Conservation (phyloP, 306 rosid genomes). For the Medicago arabica region DNA sequence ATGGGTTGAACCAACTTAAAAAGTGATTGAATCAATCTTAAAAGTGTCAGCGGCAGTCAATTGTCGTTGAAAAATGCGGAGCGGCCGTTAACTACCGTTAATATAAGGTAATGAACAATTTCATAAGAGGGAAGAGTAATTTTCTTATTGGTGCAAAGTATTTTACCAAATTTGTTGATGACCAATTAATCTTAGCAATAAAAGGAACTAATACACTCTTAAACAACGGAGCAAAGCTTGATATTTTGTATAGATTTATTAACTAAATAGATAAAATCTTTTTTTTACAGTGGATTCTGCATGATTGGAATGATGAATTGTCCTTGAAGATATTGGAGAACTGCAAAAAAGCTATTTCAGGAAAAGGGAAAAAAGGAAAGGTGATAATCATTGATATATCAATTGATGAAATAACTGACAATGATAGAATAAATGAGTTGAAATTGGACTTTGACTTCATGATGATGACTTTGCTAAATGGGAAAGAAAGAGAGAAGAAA, state of each 20-base stretch:
- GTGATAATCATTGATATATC: slow-evolving; percentile 61
- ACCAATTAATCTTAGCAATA: no score
- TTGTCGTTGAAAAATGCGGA: no score
- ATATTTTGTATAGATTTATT: no score
- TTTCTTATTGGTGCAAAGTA: no score
- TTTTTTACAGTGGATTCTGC: slow-evolving; percentile 46
- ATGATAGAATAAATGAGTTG: slow-evolving; percentile 31
- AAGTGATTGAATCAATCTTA: no score
- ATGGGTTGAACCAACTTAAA: no score
- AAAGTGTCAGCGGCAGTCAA: no score
- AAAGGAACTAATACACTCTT: not conserved
- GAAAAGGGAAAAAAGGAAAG: slow-evolving; percentile 48
- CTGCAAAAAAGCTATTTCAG: slow-evolving; percentile 53
- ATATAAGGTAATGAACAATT: no score
- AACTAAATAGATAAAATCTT: not conserved
- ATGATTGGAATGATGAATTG: slow-evolving; percentile 48
- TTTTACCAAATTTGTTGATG: no score
- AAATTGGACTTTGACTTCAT: slow-evolving; percentile 49
- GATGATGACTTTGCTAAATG: slow-evolving; percentile 51
- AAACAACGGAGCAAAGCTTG: no score
- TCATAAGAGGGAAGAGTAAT: no score
- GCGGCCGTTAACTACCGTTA: no score
- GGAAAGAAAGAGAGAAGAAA: slow-evolving; percentile 46
- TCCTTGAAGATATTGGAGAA: slow-evolving; percentile 54
- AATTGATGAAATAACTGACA: slow-evolving; percentile 44